These are phyloP conservation scores for Fusarium sp. DNA, from an alignment of 2,329 filamentous ascomycete genomes.

Conservation along the genomic window DNA sequence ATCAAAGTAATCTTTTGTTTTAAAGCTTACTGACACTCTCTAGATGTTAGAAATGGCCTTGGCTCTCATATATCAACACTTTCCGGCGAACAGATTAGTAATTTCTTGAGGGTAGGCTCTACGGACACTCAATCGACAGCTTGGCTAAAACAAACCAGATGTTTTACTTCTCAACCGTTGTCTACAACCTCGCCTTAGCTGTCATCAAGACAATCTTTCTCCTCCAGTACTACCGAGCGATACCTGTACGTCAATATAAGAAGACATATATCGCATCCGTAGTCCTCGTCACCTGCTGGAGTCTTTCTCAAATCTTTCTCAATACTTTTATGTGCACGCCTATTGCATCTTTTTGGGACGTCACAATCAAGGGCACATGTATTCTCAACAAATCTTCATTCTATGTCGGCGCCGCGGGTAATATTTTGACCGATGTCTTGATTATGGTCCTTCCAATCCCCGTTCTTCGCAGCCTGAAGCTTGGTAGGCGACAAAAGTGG, in stretches of 20 bases:
- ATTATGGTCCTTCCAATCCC: background rate
- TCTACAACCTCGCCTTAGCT: background rate
- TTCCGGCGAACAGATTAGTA: background rate
- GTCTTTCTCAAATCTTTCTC: background rate
- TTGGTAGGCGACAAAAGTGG: background rate
- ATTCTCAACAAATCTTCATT: background rate
- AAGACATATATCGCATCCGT: background rate
- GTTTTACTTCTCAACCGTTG: background rate
- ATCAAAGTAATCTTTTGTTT: accelerated
- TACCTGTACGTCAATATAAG: background rate
- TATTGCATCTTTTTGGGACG: background rate
- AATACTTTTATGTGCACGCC: background rate
- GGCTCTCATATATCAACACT: background rate
- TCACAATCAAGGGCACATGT: background rate
- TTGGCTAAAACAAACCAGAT: accelerated
- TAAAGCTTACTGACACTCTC: accelerated
- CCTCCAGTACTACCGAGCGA: background rate
- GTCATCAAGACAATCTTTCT: background rate
- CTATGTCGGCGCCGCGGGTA: background rate
- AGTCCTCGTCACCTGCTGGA: background rate
- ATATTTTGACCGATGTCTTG: background rate
- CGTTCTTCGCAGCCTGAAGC: background rate
- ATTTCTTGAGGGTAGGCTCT: background rate
- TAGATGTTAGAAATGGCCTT: background rate
- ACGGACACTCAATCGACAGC: accelerated